These are phyloP conservation scores for Calophaca sinica DNA, from an alignment of 306 rosid genomes.

Conservation along the genomic window DNA sequence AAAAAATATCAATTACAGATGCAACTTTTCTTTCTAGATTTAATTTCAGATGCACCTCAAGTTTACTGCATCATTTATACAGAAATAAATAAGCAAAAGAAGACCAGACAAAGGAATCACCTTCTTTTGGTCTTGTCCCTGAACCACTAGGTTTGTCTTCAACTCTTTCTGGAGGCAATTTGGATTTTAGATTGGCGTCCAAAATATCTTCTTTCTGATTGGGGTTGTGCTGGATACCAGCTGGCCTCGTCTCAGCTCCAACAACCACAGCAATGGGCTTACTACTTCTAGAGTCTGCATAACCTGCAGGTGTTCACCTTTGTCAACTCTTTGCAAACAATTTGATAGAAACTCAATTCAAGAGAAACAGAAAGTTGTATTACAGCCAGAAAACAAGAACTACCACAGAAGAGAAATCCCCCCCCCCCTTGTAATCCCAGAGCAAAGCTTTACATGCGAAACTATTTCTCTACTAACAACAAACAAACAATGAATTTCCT, in stretches of 20 bases:
- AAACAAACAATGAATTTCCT: too few species aligned
- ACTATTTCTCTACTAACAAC: too few species aligned
- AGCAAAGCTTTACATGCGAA: too few species aligned
- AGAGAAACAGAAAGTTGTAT: too few species aligned
- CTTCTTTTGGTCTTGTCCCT: slow-evolving; percentile 84
- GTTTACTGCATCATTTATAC: slow-evolving; percentile 20
- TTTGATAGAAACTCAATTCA: too few species aligned
- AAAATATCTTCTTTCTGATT: slow-evolving; percentile 46
- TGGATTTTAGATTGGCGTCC: slow-evolving; percentile 44
- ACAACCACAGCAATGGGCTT: slow-evolving; percentile 48
- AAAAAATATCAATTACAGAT: slow-evolving; percentile 15
- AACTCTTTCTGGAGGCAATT: slow-evolving; percentile 50
- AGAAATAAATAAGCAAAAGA: slow-evolving; percentile 20
- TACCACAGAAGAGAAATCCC: too few species aligned
- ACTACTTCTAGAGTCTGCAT: slow-evolving; percentile 45
- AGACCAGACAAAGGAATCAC: slow-evolving; percentile 50
- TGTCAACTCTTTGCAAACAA: slow-evolving; percentile 37
- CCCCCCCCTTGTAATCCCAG: too few species aligned
- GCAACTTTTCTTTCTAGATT: slow-evolving; percentile 23
- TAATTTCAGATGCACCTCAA: slow-evolving; percentile 30
- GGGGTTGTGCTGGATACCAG: slow-evolving; percentile 49
- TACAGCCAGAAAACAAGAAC: too few species aligned
- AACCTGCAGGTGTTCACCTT: slow-evolving; percentile 52
- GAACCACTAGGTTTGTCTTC: slow-evolving; percentile 81
- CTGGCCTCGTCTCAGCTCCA: slow-evolving; percentile 49